Percentiles rank a stretch among this genome's conserved stretches.
phyloP scores from a whole-genome alignment of 768 basidiomycete genomes.

The Naganishia friedmannii region DNA sequence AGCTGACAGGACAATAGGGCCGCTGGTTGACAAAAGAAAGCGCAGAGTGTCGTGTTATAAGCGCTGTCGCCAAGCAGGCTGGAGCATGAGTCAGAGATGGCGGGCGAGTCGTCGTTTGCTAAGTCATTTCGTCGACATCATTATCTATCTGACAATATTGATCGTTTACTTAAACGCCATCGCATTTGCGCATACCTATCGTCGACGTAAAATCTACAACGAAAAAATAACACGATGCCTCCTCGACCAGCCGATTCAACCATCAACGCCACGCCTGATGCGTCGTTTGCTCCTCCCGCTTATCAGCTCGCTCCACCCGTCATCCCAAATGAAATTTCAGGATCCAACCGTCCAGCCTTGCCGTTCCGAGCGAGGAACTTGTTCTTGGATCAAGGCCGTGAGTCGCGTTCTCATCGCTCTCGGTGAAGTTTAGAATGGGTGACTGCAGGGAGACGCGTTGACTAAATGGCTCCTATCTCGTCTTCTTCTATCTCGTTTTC shows the following conservation, averaged over 20 bases:
- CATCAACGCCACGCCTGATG: neutral
- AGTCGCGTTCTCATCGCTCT: neutral
- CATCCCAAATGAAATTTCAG: neutral
- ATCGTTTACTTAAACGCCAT: too few relatives aligned
- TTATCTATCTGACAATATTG: neutral
- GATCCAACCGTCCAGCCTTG: constrained; percentile 19
- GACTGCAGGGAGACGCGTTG: neutral
- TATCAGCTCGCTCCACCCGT: constrained; percentile 14
- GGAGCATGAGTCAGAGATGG: neutral
- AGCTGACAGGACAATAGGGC: too few relatives aligned
- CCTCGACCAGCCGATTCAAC: neutral
- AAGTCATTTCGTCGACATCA: neutral
- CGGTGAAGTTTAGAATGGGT: neutral
- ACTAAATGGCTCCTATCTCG: neutral
- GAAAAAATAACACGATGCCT: neutral
- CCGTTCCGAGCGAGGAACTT: constrained; percentile 26
- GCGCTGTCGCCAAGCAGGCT: neutral
- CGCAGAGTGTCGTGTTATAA: neutral
- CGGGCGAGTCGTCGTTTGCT: neutral
- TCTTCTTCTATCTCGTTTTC: too few relatives aligned
- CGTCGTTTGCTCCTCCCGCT: constrained; percentile 9
- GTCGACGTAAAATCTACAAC: too few relatives aligned
- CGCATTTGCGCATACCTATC: too few relatives aligned
- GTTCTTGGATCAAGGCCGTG: constrained; percentile 14
- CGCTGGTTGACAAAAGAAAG: constrained; percentile 7